Percentiles rank a stretch among this genome's conserved stretches.
Evolutionary conservation across 2,329 filamentous ascomycete genomes (phyloP).

Genomic region (Rasamsonia emersonii): DNA sequence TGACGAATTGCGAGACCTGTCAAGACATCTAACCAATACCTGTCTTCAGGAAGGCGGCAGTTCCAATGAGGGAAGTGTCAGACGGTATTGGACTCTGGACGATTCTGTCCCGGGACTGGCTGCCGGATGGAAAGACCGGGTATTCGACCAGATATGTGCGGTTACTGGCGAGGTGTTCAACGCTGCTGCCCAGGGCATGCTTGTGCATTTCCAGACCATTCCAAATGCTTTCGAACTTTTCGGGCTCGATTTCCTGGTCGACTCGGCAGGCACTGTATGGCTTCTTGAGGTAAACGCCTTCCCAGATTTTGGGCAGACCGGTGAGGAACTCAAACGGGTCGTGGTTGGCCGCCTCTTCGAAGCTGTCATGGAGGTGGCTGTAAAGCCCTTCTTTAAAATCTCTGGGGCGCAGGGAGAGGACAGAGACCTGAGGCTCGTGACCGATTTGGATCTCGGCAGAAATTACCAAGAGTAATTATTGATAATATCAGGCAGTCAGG

Average conservation of each 20-base stretch:
- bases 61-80: constrained; percentile 56
- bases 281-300: constrained; percentile 92
- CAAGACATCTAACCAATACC: constrained; percentile 85
- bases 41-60: constrained; percentile 65
- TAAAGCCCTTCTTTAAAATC: constrained; percentile 58
- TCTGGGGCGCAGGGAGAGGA: constrained; percentile 11
- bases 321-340: constrained; percentile 55
- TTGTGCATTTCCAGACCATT: constrained; percentile 83
- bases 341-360: constrained; percentile 71
- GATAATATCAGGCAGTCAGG: constrained; percentile 1
- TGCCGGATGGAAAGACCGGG: constrained; percentile 44
- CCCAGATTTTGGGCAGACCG: constrained; percentile 91
- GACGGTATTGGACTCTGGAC: constrained; percentile 64
- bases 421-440: constrained; percentile 29
- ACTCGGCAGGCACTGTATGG: constrained; percentile 56
- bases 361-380: constrained; percentile 58
- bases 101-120: constrained; percentile 22
- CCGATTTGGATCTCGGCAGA: constrained; percentile 34
- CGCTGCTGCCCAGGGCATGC: constrained; percentile 74
- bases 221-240: constrained; percentile 87
- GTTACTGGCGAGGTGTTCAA: constrained; percentile 74
- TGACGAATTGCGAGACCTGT: constrained; percentile 47
- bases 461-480: no score
- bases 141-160: constrained; percentile 66
- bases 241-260: constrained; percentile 83